Base-by-base conservation (phyloP, 1,284 basidiomycete genomes). In the Pseudozyma tsukubaensis region DNA sequence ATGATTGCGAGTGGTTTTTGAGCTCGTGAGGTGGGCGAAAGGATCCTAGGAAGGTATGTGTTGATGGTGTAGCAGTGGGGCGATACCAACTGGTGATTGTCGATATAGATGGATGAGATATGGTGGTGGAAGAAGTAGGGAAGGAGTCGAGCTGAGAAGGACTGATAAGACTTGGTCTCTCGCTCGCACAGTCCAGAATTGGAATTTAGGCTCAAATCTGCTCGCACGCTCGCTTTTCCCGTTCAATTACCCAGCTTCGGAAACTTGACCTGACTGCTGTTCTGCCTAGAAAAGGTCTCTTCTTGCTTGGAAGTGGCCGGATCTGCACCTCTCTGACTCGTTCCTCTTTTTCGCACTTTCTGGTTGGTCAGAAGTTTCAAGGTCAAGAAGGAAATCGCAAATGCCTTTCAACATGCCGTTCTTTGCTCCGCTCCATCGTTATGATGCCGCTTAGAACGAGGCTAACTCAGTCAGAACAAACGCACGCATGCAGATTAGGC, bases 181-280 rank as follows among this genome's bases (percentile, higher is more conserved):
- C 14, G 12, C 37, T 40, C 50, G 59, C 53, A 51, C 59, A 48
- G 48, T 54, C 64, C 57, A 57, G 21, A 39, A 2, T 19, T 21
- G 24, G 14, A 16, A 11, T 12, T 35, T 34, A 34, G 34, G 47
- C 18, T 47, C 48, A 35, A 50, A 16, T 50, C 43, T 29, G 43
- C 43, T 37, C n/a, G 13, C 47, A 37, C n/a, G n/a, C 34, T n/a
- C n/a, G n/a, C 24, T 37, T 9, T 54, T 66, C 37, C 59, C 59
- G 66, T 69, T 59, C 55, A 62, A 68, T 62, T 68, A 62, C 21
- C 65, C 65, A 68, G 59, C 10, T 40, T 50, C 6, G n/a, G 32
- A 36, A 11, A 29, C 6, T 19, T 11, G 18, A 12, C 10, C 10
- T 45, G 42, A 57, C 60, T 57, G 48, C 11, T 7, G n/a, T 39